phyloP scores from a whole-genome alignment of 208 protist genomes.

The Phytomonas sp. region DNA sequence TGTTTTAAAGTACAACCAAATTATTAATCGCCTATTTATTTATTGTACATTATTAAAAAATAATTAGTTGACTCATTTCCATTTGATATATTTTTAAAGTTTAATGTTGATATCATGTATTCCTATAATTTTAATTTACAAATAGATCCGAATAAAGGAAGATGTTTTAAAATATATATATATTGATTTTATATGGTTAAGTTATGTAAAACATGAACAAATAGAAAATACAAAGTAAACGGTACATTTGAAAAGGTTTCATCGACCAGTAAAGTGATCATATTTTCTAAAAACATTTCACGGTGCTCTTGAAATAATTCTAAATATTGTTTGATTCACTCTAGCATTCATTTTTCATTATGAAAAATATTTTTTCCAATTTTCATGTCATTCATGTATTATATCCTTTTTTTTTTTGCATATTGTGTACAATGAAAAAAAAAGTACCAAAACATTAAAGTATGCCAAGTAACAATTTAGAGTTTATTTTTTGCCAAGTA shows the following conservation, averaged over 20 bases:
- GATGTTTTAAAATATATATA: too few species aligned
- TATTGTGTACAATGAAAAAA: not conserved
- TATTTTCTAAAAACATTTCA: not conserved
- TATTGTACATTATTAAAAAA: not conserved
- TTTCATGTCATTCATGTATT: not conserved
- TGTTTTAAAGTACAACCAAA: too few species aligned
- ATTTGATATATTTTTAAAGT: not conserved
- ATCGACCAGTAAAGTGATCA: not conserved
- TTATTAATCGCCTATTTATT: not conserved
- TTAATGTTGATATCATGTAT: not conserved
- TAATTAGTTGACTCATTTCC: not conserved
- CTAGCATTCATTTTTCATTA: not conserved
- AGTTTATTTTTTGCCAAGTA: constrained; percentile 7
- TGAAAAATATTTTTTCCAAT: not conserved
- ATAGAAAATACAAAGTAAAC: not conserved
- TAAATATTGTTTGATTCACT: not conserved
- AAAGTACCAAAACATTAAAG: not conserved
- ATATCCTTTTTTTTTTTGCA: not conserved
- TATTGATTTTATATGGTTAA: not conserved
- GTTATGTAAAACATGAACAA: not conserved
- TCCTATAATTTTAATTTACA: not conserved
- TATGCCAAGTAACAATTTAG: not conserved
- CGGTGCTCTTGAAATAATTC: not conserved
- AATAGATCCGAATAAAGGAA: too few species aligned
- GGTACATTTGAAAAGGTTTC: not conserved